Conservation (phyloP, 331 rosid species). For the Rosa hybrid region DNA sequence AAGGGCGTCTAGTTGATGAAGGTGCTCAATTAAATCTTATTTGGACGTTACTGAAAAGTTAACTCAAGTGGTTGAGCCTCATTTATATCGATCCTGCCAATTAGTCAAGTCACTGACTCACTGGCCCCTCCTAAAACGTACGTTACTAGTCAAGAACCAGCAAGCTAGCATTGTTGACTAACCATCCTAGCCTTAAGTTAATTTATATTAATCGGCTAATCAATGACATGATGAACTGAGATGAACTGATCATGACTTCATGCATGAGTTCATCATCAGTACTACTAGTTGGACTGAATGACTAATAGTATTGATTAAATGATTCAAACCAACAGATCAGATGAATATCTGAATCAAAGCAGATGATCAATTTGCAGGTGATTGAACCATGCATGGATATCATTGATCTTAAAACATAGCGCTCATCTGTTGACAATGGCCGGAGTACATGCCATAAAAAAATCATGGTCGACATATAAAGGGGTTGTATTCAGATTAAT, state of each 20-base stretch:
- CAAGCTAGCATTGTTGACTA: background rate
- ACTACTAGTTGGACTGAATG: no score
- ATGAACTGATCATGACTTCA: background rate
- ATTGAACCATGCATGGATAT: background rate
- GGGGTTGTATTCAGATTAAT: background rate
- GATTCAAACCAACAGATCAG: background rate
- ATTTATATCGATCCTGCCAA: conserved; percentile 4
- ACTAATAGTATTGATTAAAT: background rate
- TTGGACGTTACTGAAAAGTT: conserved; percentile 34
- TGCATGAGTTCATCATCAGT: background rate
- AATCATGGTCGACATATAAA: background rate
- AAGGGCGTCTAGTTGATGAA: background rate
- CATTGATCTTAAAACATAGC: background rate
- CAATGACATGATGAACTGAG: background rate
- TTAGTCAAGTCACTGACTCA: conserved; percentile 25
- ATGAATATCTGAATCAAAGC: background rate
- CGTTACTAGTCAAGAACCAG: background rate
- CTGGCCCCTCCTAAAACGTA: conserved; percentile 11
- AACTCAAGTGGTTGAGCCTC: conserved; percentile 26
- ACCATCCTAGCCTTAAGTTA: no score
- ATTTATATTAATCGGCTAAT: no score
- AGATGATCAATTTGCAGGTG: background rate
- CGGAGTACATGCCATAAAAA: background rate
- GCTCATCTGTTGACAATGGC: background rate
- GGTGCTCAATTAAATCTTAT: background rate